Evolutionary conservation across 306 rosid species (phyloP), one percentile per base, ranked within the genome.

Genomic region (Trifolium repens): DNA sequence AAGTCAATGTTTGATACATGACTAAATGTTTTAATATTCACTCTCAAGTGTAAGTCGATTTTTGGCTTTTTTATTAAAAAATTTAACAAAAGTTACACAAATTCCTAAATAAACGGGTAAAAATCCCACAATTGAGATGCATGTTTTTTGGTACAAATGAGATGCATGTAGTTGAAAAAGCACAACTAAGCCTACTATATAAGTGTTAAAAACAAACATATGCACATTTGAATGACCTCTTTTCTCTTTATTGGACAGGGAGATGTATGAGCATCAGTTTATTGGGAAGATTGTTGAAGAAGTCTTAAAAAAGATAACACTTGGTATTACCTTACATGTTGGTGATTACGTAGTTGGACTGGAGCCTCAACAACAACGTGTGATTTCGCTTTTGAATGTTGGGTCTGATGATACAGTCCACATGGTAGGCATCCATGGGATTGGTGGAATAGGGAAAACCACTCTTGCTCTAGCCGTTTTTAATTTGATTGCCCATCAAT

Each of bases 361-460:
- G 0, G 68, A 62, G 1, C 4, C 68, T 2, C 10, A 2, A 8
- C 5, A 7, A 12, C 1, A 1, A 15, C 2, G 35, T 0, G 26
- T 34, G 14, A 8, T 2, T 0, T 34, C 44, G 0, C 68, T 34
- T 35, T 15, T 62, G 14, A 43, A 62, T 35, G 14, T 22, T 22
- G 24, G 24, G 1, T 22, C 24, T 22, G 24, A 22, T 22, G 24
- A 22, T 22, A 22, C 3, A 34, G 26, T 62, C 8, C 13, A 34
- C 46, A 3, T 62, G 26, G 68, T 62, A 34, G 68, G 68, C 24
- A 62, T 62, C 24, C 9, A 30, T n/a, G 68, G 68, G 13, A 34
- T 7, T 15, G 14, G 68, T 3, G 68, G 68, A 4, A n/a, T 62
- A 2, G 68, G 68, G 15, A 62, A 62, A 62, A 62, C 68, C 1